Conservation (phyloP, 75 land plant genomes). For the Chamaecyparis obtusa region DNA sequence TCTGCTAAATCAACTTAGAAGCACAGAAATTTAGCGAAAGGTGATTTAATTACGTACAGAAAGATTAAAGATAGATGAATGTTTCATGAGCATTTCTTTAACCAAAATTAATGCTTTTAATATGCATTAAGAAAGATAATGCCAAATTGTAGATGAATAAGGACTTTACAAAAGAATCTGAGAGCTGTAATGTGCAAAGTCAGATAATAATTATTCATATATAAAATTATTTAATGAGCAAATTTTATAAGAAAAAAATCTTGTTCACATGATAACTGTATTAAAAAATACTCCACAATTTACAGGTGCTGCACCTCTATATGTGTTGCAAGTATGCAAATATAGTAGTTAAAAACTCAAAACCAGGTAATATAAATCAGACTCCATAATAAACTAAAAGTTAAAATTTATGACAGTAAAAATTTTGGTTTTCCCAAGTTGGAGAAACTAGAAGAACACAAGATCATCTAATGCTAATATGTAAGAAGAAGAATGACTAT, state of each 20-base stretch:
- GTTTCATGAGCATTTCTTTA: background rate
- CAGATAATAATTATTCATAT: background rate
- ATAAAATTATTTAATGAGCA: background rate
- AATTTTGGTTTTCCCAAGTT: background rate
- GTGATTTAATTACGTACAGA: background rate
- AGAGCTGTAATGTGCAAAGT: background rate
- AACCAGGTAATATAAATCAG: background rate
- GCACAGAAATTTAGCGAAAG: background rate
- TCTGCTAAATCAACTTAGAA: background rate
- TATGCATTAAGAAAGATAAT: background rate
- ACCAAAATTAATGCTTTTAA: background rate
- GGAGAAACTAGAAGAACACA: background rate
- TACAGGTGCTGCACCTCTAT: background rate
- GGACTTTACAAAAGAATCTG: background rate
- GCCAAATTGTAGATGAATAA: background rate
- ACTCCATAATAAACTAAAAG: background rate
- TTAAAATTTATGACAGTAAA: background rate
- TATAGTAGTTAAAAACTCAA: background rate
- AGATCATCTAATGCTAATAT: background rate
- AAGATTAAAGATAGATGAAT: background rate
- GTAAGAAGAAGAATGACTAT: background rate
- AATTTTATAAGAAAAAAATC: background rate
- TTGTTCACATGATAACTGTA: background rate
- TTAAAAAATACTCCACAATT: background rate
- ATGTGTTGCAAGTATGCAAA: background rate